Percentiles rank a stretch among this genome's conserved stretches.
Conservation (phyloP, 306 rosid genomes). For the Malus domestica region DNA sequence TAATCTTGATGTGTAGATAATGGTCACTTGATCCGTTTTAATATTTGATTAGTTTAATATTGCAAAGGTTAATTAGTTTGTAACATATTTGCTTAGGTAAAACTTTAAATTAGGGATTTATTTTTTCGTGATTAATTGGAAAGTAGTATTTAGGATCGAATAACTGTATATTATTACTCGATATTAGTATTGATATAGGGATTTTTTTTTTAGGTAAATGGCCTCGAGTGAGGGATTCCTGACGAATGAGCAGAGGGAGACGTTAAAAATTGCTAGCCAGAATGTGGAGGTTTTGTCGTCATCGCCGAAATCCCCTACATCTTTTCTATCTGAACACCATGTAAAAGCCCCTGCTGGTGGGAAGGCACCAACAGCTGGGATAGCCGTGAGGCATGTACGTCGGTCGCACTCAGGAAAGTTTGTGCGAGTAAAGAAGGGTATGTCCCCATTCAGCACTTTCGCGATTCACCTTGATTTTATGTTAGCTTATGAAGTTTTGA, state of each 20-base stretch:
- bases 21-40: background rate
- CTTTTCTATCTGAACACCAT: slow-evolving; percentile 65
- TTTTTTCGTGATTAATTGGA: background rate
- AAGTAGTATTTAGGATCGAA: background rate
- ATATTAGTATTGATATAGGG: background rate
- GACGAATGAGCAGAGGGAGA: slow-evolving; percentile 83
- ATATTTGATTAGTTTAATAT: background rate
- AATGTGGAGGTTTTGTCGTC: slow-evolving; percentile 74
- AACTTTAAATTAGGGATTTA: background rate
- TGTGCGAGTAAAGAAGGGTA: slow-evolving; percentile 82
- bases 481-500: background rate
- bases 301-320: slow-evolving; percentile 80
- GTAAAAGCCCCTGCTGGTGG: slow-evolving; percentile 77
- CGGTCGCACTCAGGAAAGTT: slow-evolving; percentile 80
- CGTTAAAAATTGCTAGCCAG: slow-evolving; percentile 60
- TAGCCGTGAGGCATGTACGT: slow-evolving; percentile 73
- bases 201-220: slow-evolving; percentile 28
- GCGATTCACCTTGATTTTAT: background rate
- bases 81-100: background rate
- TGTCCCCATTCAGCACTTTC: slow-evolving; percentile 9
- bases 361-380: slow-evolving; percentile 69
- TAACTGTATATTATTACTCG: background rate
- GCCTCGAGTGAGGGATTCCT: slow-evolving; percentile 89
- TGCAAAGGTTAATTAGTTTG: background rate
- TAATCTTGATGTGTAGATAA: background rate